Conservation (phyloP, 352 stramenopile genomes). For the Phytopythium vexans region DNA sequence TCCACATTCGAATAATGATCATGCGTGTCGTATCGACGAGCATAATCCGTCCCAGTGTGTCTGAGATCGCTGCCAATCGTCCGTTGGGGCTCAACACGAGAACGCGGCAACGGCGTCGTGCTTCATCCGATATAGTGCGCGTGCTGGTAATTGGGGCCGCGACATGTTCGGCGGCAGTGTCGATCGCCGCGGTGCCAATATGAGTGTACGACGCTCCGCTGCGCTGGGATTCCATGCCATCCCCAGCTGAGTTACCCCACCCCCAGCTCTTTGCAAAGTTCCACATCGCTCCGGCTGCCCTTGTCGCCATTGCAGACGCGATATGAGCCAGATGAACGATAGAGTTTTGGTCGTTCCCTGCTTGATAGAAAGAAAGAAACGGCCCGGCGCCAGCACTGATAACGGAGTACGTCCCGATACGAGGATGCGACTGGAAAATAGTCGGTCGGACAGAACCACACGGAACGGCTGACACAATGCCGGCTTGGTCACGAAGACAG, state of each 20-base stretch:
- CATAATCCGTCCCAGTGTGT: constrained; percentile 73
- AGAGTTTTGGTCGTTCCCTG: constrained; percentile 82
- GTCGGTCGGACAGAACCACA: constrained; percentile 64
- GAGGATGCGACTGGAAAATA: constrained; percentile 81
- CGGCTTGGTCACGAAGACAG: constrained; percentile 56
- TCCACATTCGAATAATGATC: constrained; percentile 85
- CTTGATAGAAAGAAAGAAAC: constrained; percentile 82
- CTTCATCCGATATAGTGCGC: constrained; percentile 56
- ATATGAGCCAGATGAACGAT: constrained; percentile 87
- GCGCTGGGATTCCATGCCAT: constrained; percentile 11
- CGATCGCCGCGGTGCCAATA: constrained; percentile 25
- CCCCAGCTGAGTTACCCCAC: constrained; percentile 26
- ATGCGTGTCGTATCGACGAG: constrained; percentile 78
- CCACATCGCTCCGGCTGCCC: constrained; percentile 73
- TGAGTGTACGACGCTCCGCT: constrained; percentile 18
- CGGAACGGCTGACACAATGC: constrained; percentile 56
- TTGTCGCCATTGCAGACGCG: constrained; percentile 72
- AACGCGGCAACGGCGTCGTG: constrained; percentile 50
- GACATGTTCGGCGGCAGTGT: constrained; percentile 68
- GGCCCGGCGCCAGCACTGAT: constrained; percentile 62
- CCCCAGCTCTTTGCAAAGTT: constrained; percentile 84
- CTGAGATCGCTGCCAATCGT: constrained; percentile 61
- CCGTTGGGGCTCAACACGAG: constrained; percentile 70
- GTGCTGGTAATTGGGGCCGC: constrained; percentile 53
- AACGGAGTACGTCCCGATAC: constrained; percentile 69